These are phyloP conservation scores for Neckera pumila DNA, from an alignment of 225 moss, liverwort and hornwort genomes.

Conservation along the genomic window DNA sequence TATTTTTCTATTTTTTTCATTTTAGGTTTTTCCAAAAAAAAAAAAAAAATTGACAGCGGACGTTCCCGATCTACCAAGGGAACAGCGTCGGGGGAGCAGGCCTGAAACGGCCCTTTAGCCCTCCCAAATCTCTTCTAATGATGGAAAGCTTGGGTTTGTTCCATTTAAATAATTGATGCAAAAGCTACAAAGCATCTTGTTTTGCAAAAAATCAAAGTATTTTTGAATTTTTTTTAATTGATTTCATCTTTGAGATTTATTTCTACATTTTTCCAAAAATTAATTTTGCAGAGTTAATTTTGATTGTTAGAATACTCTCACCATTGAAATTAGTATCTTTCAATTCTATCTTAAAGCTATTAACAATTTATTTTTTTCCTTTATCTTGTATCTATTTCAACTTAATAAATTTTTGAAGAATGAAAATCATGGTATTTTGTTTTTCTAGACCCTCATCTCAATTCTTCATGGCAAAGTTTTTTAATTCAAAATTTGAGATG, in stretches of 20 bases:
- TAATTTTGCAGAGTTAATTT: rapidly evolving
- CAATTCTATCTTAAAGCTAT: neutral
- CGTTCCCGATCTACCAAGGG: too few relatives aligned
- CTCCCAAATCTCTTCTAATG: too few relatives aligned
- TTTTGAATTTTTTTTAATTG: rapidly evolving
- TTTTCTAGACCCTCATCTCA: rapidly evolving
- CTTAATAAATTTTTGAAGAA: neutral
- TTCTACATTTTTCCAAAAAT: neutral
- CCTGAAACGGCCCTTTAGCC: too few relatives aligned
- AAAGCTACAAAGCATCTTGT: neutral
- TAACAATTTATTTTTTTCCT: neutral
- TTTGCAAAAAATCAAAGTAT: neutral
- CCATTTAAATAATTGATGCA: neutral
- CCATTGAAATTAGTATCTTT: rapidly evolving
- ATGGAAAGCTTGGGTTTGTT: rapidly evolving
- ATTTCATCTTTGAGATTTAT: neutral
- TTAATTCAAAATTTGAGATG: neutral
- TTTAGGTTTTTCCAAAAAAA: too few relatives aligned
- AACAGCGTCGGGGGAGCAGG: too few relatives aligned
- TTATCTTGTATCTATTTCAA: rapidly evolving
- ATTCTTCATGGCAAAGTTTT: neutral
- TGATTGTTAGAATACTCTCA: neutral
- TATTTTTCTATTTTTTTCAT: too few relatives aligned
- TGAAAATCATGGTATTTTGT: neutral
- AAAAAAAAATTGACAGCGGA: too few relatives aligned